These are phyloP conservation scores for Schizochytrium sp. DNA, from an alignment of 108 stramenopile species.

Conservation along the genomic window DNA sequence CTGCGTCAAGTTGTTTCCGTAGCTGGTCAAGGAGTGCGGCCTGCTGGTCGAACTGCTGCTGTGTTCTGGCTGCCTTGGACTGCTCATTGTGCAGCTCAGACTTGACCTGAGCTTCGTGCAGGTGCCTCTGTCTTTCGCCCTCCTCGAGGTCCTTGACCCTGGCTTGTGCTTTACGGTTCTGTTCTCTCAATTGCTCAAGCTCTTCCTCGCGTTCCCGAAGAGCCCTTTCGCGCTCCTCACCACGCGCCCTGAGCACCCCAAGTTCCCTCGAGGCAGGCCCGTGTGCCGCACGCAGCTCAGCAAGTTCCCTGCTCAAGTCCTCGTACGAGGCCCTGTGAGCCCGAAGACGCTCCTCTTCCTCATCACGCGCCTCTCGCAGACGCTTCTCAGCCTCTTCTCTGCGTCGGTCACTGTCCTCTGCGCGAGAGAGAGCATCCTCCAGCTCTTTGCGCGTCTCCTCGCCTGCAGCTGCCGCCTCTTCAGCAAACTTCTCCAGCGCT, in stretches of 20 bases:
- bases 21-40: not conserved
- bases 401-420: not conserved
- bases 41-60: not conserved
- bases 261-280: not conserved
- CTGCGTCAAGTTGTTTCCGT: not conserved
- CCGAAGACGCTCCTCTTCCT: not conserved
- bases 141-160: slow-evolving; percentile 10
- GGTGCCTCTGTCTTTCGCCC: not conserved
- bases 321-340: slow-evolving; percentile 30
- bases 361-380: not conserved
- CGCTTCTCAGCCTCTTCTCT: slow-evolving; percentile 54
- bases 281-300: slow-evolving; percentile 11
- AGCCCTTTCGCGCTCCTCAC: not conserved
- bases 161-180: not conserved
- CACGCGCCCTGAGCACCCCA: not conserved
- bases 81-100: slow-evolving; percentile 51
- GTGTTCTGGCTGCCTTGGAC: not conserved
- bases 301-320: slow-evolving; percentile 55
- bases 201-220: not conserved
- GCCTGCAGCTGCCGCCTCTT: slow-evolving; percentile 4
- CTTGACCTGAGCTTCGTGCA: slow-evolving; percentile 56
- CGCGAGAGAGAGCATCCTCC: not conserved
- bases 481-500: slow-evolving; percentile 36
- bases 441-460: not conserved
- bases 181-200: not conserved